Base-by-base conservation (phyloP, 2,329 filamentous ascomycete species). In the Clarireedia hainanense region DNA sequence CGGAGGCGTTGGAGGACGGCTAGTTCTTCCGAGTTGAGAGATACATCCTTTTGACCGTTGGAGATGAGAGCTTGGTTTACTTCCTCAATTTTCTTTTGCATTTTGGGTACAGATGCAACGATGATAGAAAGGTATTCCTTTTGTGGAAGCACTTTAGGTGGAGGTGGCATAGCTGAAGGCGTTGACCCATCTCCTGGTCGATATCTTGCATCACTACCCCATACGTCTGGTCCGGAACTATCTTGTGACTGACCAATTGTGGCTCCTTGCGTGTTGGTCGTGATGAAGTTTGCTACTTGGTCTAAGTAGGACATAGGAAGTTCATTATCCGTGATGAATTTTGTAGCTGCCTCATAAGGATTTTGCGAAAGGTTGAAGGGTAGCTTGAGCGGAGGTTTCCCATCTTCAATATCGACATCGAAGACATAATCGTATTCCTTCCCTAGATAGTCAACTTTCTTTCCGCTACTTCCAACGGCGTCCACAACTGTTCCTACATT, bases 341-440 rank as follows among this genome's bases (percentile, higher is more conserved):
- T 96, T 37, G 87, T 89, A 0, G 94, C 92, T 2, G 87, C 86
- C 64, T 96, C 89, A 70, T 95, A 97, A 0, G 91, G 89, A 63
- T 96, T 96, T 68, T 96, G 87, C 1, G 88, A 90, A 12, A 92
- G 78, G 69, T 97, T 96, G 73, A 88, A 97, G 0, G 92, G 91
- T n/a, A 97, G 78, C 71, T 96, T 96, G 47, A 97, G 76, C 0
- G 92, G 84, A 12, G 92, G 91, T 67, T 95, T 92, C 52, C 91
- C 92, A 66, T 96, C 92, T 69, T 96, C 89, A 60, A 96, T 95
- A 65, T 96, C 91, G 26, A 96, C 91, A 67, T 96, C 91, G 63
- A 97, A 97, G 7, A 99, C 91, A 66, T 87, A 96, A 68, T 99
- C 94, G 69, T 95, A 99, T 59, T 92, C 88, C 68, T 95, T 83